Evolutionary conservation across 2,329 filamentous ascomycete species (phyloP).

Genomic region (Colletotrichum godetiae): DNA sequence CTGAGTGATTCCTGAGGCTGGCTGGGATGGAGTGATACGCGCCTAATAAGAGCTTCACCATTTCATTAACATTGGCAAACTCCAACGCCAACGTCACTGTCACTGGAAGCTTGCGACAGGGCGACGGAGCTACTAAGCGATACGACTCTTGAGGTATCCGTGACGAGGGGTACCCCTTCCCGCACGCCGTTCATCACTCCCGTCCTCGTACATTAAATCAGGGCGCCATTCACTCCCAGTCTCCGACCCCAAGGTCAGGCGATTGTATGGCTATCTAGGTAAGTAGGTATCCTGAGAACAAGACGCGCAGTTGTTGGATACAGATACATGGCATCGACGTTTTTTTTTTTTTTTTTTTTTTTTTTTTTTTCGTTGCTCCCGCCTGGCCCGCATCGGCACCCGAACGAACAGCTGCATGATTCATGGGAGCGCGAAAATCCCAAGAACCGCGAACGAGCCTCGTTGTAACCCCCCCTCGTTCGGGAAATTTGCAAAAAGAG

Average conservation of each 20-base stretch:
- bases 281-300: not conserved
- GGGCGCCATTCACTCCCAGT: not conserved
- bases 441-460: constrained; percentile 3
- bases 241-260: not conserved
- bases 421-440: constrained; percentile 9
- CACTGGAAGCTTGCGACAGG: constrained; percentile 10
- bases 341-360: not conserved
- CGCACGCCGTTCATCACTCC: not conserved
- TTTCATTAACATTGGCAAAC: not conserved
- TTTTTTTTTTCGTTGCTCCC: not conserved
- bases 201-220: not conserved
- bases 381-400: constrained; percentile 23
- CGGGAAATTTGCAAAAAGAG: constrained; percentile 30
- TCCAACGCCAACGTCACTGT: not conserved
- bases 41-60: not conserved
- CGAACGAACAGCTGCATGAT: not conserved
- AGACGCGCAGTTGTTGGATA: not conserved
- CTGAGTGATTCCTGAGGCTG: no score
- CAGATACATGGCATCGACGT: not conserved
- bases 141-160: not conserved
- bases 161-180: not conserved
- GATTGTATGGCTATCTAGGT: no score
- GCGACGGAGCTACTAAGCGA: not conserved
- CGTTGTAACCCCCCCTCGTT: constrained; percentile 14
- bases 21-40: not conserved